Base-by-base conservation (phyloP, 805 yeast genomes). In the Jamesozyma spencerorum region DNA sequence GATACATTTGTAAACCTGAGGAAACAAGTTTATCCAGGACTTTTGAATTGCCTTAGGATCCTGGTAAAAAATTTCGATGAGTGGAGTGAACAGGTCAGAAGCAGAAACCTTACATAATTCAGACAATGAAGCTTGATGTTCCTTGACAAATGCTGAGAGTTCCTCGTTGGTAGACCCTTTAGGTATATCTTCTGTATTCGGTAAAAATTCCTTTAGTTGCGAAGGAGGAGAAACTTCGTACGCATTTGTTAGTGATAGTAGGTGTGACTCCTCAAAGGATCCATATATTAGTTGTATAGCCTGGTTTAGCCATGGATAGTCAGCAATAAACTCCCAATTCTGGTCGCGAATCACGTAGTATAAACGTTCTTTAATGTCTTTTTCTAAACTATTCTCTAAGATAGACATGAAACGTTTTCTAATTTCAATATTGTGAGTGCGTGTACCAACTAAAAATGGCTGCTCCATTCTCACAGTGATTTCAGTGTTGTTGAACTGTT, bases 261-360 rank as follows among this genome's bases (percentile, higher is more conserved):
- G 58, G 41, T 71, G 66, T 1, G 71, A 70, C 31, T 60, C 60
- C 42, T 80, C 81, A 48, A 85, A 78, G 0, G 95, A 71, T 0
- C 92, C 95, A 54, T 81, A 85, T 5, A 92, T 63, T 22, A 94
- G 63, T 55, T 88, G 96, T 15, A 85, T 68, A 0, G 95, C 97
- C 59, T 90, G 97, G 57, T 86, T 86, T 46, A 90, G 64, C 98
- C 98, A 92, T 32, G 87, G 84, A 52, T 83, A 84, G 49, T 92
- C 98, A 0, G 94, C 88, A 30, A 92, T 66, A 48, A 75, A 82
- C 57, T 92, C 99, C 99, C 99, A 92, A 54, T 86, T 90, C 58
- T 92, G 99, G 53, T 92, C 97, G 30, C 90, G 69, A n/a, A 94
- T 74, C 7, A 90, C 81, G 51, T 94, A 94, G 47, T 81, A 78